phyloP scores from a whole-genome alignment of 257 asterid genomes.

The Gentiana straminea region DNA sequence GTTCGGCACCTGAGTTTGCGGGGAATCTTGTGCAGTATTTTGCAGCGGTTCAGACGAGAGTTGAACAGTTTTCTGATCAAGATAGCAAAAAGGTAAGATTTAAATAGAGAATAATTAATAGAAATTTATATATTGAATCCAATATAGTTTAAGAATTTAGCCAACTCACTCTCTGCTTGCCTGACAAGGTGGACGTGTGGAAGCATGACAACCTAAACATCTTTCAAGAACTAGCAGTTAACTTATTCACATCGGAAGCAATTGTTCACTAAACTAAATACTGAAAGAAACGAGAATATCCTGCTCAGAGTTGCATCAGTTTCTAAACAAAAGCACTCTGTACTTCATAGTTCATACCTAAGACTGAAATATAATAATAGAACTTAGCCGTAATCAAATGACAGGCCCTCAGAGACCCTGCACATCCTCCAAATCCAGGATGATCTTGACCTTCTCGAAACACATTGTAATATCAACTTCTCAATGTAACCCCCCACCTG shows the following conservation, averaged over 20 bases:
- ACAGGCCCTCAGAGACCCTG: conserved; percentile 79
- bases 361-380: conserved; percentile 12
- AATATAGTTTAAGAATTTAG: conserved; percentile 5
- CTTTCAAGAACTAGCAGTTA: conserved; percentile 17
- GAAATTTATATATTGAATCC: conserved; percentile 4
- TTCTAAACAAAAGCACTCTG: conserved; percentile 22
- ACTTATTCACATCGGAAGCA: conserved; percentile 38
- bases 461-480: conserved; percentile 43
- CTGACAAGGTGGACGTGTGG: conserved; percentile 45
- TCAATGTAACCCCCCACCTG: conserved; percentile 85
- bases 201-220: conserved; percentile 96
- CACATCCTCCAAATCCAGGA: conserved; percentile 94
- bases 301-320: conserved; percentile 17
- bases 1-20: conserved; percentile 21
- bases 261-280: conserved; percentile 18
- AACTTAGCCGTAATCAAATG: conserved; percentile 92
- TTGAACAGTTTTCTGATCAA: conserved; percentile 45
- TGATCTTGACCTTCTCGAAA: conserved; percentile 71
- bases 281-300: conserved; percentile 17
- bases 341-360: conserved; percentile 10
- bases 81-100: conserved; percentile 14
- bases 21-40: conserved; percentile 46
- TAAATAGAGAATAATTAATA: conserved; percentile 1
- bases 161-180: conserved; percentile 69
- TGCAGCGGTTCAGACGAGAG: conserved; percentile 55